These are phyloP conservation scores for Trametes sanguinea DNA, from an alignment of 768 basidiomycete genomes.

Conservation along the genomic window DNA sequence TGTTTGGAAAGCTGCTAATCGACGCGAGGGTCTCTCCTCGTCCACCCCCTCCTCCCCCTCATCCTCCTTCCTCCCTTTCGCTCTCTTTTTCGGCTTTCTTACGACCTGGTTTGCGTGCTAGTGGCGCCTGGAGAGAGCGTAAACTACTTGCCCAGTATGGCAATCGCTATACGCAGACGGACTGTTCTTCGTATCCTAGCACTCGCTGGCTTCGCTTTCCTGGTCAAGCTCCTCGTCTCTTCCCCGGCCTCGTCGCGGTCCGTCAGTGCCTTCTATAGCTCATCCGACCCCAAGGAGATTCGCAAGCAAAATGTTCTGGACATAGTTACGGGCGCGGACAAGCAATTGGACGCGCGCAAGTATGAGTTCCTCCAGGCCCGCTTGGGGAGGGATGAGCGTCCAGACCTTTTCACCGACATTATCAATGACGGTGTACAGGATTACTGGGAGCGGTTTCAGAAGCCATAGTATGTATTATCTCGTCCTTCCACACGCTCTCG, in stretches of 20 bases:
- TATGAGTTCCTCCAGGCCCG: constrained; percentile 87
- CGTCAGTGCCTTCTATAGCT: constrained; percentile 25
- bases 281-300: constrained; percentile 43
- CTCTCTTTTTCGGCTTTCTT: not conserved
- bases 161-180: constrained; percentile 49
- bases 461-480: constrained; percentile 91
- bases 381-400: constrained; percentile 81
- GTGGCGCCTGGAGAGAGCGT: not conserved
- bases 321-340: constrained; percentile 66
- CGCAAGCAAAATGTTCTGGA: constrained; percentile 64
- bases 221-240: constrained; percentile 43
- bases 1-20: not conserved
- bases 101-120: too few relatives aligned
- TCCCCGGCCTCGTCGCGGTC: constrained; percentile 29
- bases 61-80: not conserved
- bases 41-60: not conserved
- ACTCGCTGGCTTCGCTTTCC: constrained; percentile 37
- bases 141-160: constrained; percentile 34
- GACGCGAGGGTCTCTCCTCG: not conserved
- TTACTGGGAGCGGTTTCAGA: constrained; percentile 92
- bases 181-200: constrained; percentile 48
- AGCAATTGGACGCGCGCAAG: constrained; percentile 83
- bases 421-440: constrained; percentile 78
- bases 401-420: constrained; percentile 76
- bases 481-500: too few relatives aligned